Conservation (phyloP, 768 basidiomycete species). For the Mycena albidolilacea region DNA sequence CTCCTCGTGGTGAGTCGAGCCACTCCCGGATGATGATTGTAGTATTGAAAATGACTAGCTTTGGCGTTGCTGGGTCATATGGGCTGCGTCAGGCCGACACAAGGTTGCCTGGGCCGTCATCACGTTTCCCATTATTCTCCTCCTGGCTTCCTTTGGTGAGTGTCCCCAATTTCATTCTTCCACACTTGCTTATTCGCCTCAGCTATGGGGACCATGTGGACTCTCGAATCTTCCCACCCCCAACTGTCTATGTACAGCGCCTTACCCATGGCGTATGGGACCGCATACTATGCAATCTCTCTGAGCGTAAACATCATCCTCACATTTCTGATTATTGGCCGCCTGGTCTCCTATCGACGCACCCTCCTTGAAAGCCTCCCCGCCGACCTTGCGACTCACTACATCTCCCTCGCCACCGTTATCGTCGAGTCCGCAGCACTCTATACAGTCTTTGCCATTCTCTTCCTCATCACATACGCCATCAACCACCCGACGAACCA, state of each 20-base stretch:
- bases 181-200: background rate
- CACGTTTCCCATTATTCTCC: conserved; percentile 53
- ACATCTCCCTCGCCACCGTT: conserved; percentile 54
- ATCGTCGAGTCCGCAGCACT: conserved; percentile 62
- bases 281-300: conserved; percentile 56
- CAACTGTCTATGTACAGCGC: conserved; percentile 56
- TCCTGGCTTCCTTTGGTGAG: conserved; percentile 60
- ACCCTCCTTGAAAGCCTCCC: conserved; percentile 48
- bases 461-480: conserved; percentile 61
- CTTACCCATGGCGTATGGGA: conserved; percentile 53
- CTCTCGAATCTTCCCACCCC: conserved; percentile 58
- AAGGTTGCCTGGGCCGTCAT: conserved; percentile 50
- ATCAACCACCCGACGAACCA: conserved; percentile 57
- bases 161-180: conserved; percentile 1
- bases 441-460: conserved; percentile 56
- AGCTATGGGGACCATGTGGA: conserved; percentile 61
- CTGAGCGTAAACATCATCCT: conserved; percentile 59
- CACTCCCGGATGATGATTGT: background rate
- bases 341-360: conserved; percentile 53
- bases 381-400: conserved; percentile 51
- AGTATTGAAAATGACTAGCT: conserved; percentile 45
- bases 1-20: conserved; percentile 55
- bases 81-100: conserved; percentile 53
- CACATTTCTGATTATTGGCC: conserved; percentile 55
- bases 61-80: conserved; percentile 66